Percentiles rank a stretch among this genome's conserved stretches.
Conservation (phyloP, 805 yeast genomes). For the Saccharomycopsis fodiens region DNA sequence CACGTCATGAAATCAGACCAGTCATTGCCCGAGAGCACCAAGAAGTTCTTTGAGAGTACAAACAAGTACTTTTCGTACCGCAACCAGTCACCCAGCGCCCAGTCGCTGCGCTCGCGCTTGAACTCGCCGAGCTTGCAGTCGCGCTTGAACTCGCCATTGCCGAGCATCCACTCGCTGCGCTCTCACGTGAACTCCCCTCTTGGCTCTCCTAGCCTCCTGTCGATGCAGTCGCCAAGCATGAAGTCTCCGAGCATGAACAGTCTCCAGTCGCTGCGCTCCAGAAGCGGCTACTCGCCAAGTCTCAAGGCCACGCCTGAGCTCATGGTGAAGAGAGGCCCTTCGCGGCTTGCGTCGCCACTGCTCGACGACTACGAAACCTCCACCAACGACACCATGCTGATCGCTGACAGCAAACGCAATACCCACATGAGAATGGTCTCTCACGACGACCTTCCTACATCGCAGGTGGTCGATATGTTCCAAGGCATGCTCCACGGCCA, state of each 20-base stretch:
- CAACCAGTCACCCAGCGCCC: neutral
- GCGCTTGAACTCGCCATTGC: too few relatives aligned
- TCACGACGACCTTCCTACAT: slow-evolving; percentile 17
- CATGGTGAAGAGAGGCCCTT: neutral
- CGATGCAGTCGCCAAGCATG: neutral
- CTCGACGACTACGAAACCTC: slow-evolving; percentile 9
- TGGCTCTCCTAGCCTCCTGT: neutral
- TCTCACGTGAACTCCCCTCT: slow-evolving; percentile 1
- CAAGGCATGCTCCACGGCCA: neutral
- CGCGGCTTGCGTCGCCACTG: neutral
- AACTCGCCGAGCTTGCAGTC: neutral
- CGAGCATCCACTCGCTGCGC: neutral
- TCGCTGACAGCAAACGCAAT: slow-evolving; percentile 9
- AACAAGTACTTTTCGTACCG: slow-evolving; percentile 10
- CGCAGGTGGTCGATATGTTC: slow-evolving; percentile 7
- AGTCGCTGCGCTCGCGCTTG: neutral
- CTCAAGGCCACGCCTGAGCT: too few relatives aligned
- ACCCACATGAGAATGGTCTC: slow-evolving; percentile 16
- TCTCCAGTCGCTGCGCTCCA: neutral
- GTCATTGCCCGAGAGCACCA: slow-evolving; percentile 6
- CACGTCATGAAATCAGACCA: neutral
- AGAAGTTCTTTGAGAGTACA: slow-evolving; percentile 8
- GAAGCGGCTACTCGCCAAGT: neutral
- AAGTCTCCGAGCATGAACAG: neutral
- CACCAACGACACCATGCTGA: slow-evolving; percentile 8